A percentile compares a stretch with the other conserved stretches of the same genome.
Evolutionary conservation across 495 filamentous ascomycete species (phyloP).

Genomic region (Penicillium egyptiacum): DNA sequence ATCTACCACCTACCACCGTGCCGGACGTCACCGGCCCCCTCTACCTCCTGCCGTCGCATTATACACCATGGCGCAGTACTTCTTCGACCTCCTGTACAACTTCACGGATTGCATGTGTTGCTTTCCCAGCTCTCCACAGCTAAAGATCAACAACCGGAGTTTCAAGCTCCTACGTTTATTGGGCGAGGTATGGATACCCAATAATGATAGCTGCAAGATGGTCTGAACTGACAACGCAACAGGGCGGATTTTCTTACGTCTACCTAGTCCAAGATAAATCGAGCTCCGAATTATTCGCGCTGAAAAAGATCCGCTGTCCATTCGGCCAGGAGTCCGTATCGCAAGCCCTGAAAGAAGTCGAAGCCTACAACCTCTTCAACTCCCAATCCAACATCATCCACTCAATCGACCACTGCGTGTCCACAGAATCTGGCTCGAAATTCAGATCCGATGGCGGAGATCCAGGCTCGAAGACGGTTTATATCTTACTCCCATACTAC

Average conservation of each 20-base stretch:
- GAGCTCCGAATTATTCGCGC: constrained; percentile 78
- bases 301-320: constrained; percentile 98
- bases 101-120: constrained; percentile 93
- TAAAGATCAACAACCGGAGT: constrained; percentile 91
- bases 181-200: constrained; percentile 65
- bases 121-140: constrained; percentile 86
- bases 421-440: constrained; percentile 59
- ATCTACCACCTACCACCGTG: background rate
- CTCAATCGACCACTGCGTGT: constrained; percentile 78
- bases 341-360: constrained; percentile 92
- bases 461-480: constrained; percentile 82
- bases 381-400: constrained; percentile 85
- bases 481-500: constrained; percentile 94
- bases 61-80: constrained; percentile 71
- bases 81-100: constrained; percentile 86
- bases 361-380: constrained; percentile 88
- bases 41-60: background rate
- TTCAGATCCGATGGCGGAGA: constrained; percentile 57
- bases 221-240: constrained; percentile 15
- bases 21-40: background rate
- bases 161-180: constrained; percentile 94
- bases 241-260: constrained; percentile 97
- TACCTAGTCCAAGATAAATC: constrained; percentile 93
- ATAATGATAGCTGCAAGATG: constrained; percentile 3
- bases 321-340: constrained; percentile 95